Conservation (phyloP, 2,329 filamentous ascomycete species). For the Ophiostoma ips region DNA sequence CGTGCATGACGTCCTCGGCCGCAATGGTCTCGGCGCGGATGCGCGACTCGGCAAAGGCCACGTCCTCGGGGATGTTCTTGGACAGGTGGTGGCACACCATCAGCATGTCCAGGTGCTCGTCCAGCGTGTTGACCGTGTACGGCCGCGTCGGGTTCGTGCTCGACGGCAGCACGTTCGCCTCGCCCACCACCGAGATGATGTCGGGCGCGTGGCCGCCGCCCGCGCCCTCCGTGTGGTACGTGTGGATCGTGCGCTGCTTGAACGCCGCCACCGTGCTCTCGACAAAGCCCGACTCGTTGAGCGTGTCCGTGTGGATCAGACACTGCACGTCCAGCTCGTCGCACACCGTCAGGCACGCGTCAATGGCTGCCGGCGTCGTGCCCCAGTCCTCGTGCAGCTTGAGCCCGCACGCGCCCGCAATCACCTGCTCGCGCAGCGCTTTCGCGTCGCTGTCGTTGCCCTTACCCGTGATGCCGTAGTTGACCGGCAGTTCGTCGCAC, state of each 20-base stretch:
- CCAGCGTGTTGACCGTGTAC: slow-evolving; percentile 81
- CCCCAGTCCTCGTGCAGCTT: slow-evolving; percentile 98
- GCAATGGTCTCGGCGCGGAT: slow-evolving; percentile 95
- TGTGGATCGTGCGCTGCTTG: slow-evolving; percentile 79
- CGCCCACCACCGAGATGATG: slow-evolving; percentile 87
- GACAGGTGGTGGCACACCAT: slow-evolving; percentile 96
- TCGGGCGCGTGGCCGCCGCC: slow-evolving; percentile 91
- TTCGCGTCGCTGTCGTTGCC: slow-evolving; percentile 66
- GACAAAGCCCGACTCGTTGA: slow-evolving; percentile 96
- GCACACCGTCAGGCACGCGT: slow-evolving; percentile 71
- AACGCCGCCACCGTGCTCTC: slow-evolving; percentile 81
- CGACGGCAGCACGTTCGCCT: slow-evolving; percentile 74
- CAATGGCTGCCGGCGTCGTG: slow-evolving; percentile 78
- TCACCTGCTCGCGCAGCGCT: slow-evolving; percentile 65
- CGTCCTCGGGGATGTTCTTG: slow-evolving; percentile 86
- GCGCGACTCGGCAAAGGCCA: slow-evolving; percentile 86
- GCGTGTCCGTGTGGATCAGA: slow-evolving; percentile 87
- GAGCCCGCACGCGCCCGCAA: slow-evolving; percentile 75
- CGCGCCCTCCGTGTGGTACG: slow-evolving; percentile 92
- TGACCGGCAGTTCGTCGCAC: slow-evolving; percentile 66
- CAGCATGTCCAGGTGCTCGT: slow-evolving; percentile 95
- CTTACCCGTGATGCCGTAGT: slow-evolving; percentile 84
- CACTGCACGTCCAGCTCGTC: slow-evolving; percentile 88
- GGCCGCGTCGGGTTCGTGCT: slow-evolving; percentile 88
- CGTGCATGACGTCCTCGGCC: slow-evolving; percentile 89